Evolutionary conservation across 2,329 filamentous ascomycete species (phyloP).

Genomic region (Botrytis squamosa): DNA sequence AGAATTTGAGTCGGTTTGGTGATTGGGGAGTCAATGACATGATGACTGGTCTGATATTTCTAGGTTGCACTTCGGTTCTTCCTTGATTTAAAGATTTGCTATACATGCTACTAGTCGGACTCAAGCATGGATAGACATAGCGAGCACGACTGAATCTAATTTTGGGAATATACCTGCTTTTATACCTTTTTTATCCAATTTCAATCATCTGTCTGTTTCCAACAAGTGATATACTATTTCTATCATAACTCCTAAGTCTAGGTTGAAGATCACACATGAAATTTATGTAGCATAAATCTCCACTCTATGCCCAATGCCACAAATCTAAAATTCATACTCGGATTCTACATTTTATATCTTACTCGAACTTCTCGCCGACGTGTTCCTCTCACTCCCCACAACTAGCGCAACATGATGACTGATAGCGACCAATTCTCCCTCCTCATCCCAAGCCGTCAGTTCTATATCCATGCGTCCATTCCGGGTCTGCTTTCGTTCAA

Average conservation of each 20-base stretch:
- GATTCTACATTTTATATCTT: constrained; percentile 24
- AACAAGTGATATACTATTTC: neutral
- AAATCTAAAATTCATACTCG: neutral
- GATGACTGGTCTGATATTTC: constrained; percentile 5
- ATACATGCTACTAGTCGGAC: neutral
- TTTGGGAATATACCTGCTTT: neutral
- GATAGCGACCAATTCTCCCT: constrained; percentile 64
- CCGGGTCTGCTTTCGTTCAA: constrained; percentile 63
- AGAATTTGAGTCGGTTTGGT: neutral
- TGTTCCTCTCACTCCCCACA: constrained; percentile 62
- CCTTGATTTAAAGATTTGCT: neutral
- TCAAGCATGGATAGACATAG: constrained; percentile 8
- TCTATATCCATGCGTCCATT: constrained; percentile 76
- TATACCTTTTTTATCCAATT: neutral
- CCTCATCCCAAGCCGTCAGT: constrained; percentile 62
- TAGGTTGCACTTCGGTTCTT: constrained; percentile 3
- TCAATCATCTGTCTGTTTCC: neutral
- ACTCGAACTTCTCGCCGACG: constrained; percentile 30
- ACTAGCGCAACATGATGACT: constrained; percentile 68
- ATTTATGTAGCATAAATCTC: neutral
- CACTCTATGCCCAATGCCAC: neutral
- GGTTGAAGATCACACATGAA: neutral
- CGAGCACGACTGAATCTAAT: constrained; percentile 1
- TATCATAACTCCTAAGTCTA: neutral
- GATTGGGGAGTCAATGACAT: neutral